phyloP scores from a whole-genome alignment of 2,329 filamentous ascomycete genomes.

The Blastomyces emzantsi region DNA sequence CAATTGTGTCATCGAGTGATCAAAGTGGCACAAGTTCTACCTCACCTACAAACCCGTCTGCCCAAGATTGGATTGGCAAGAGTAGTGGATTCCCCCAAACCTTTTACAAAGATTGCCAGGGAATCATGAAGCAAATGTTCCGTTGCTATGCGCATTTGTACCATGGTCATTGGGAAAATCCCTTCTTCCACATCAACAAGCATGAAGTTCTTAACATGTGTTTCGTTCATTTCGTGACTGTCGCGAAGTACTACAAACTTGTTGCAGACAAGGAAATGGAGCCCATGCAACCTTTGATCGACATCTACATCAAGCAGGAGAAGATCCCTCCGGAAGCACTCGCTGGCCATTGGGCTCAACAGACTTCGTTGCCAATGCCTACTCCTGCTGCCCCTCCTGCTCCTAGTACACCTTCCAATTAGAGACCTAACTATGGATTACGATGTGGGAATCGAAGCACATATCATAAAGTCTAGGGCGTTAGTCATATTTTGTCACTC shows the following conservation, averaged over 20 bases:
- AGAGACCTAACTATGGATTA: neutral
- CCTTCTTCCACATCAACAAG: slow-evolving; percentile 70
- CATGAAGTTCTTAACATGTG: slow-evolving; percentile 71
- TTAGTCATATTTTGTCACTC: slow-evolving; percentile 6
- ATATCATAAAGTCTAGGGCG: slow-evolving; percentile 6
- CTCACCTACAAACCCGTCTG: slow-evolving; percentile 30
- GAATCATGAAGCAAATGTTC: slow-evolving; percentile 97
- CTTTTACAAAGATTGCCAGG: slow-evolving; percentile 83
- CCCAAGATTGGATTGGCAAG: slow-evolving; percentile 76
- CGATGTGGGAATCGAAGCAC: neutral
- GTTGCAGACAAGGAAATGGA: slow-evolving; percentile 83
- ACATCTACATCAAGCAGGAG: slow-evolving; percentile 82
- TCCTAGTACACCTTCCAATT: slow-evolving; percentile 8
- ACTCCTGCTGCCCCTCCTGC: slow-evolving; percentile 14
- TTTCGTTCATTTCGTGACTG: slow-evolving; percentile 76
- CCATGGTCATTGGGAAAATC: slow-evolving; percentile 85
- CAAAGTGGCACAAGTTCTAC: slow-evolving; percentile 44
- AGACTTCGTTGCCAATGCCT: slow-evolving; percentile 17
- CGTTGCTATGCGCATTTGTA: slow-evolving; percentile 96
- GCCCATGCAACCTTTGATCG: slow-evolving; percentile 90
- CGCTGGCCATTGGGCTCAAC: slow-evolving; percentile 37
- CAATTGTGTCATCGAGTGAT: slow-evolving; percentile 43
- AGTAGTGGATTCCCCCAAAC: slow-evolving; percentile 84
- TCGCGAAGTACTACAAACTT: slow-evolving; percentile 71
- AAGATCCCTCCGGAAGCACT: slow-evolving; percentile 64